Evolutionary conservation across 1,284 basidiomycete species (phyloP).

Genomic region (Grifola frondosa): DNA sequence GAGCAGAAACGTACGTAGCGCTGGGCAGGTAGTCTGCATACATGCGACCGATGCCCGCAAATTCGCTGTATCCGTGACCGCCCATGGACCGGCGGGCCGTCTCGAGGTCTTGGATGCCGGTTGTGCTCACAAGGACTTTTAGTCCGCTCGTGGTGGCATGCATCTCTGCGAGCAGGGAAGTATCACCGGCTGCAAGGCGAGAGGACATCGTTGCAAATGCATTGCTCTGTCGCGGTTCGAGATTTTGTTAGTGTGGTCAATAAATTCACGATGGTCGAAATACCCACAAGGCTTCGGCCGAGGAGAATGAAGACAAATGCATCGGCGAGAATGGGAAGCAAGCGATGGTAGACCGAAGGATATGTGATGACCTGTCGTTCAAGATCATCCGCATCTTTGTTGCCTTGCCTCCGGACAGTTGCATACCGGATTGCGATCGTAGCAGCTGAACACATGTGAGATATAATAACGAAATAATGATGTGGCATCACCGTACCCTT

Average conservation of each 20-base stretch:
- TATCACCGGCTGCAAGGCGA: constrained; percentile 56
- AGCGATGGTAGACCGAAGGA: constrained; percentile 67
- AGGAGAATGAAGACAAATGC: constrained; percentile 73
- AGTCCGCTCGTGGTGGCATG: constrained; percentile 73
- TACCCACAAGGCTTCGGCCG: constrained; percentile 59
- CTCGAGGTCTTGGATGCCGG: constrained; percentile 62
- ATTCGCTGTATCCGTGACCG: constrained; percentile 76
- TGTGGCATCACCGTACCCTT: constrained; percentile 40
- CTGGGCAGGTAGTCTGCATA: constrained; percentile 68
- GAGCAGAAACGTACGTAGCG: constrained; percentile 49
- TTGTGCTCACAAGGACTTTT: constrained; percentile 61
- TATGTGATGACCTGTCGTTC: constrained; percentile 71
- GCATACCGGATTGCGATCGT: constrained; percentile 77
- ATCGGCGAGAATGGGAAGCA: constrained; percentile 67
- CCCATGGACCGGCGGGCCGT: constrained; percentile 71
- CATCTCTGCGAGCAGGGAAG: constrained; percentile 63
- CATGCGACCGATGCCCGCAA: constrained; percentile 62
- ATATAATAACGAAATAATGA: not conserved
- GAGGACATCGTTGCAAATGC: constrained; percentile 50
- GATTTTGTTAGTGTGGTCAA: too few relatives aligned
- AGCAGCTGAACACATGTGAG: constrained; percentile 44
- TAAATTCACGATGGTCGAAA: not conserved
- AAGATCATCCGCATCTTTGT: constrained; percentile 47
- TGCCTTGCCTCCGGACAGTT: constrained; percentile 71
- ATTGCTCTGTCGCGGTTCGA: constrained; percentile 39